Evolutionary conservation across 495 filamentous ascomycete species (phyloP).

Genomic region (Penicillium parvum): DNA sequence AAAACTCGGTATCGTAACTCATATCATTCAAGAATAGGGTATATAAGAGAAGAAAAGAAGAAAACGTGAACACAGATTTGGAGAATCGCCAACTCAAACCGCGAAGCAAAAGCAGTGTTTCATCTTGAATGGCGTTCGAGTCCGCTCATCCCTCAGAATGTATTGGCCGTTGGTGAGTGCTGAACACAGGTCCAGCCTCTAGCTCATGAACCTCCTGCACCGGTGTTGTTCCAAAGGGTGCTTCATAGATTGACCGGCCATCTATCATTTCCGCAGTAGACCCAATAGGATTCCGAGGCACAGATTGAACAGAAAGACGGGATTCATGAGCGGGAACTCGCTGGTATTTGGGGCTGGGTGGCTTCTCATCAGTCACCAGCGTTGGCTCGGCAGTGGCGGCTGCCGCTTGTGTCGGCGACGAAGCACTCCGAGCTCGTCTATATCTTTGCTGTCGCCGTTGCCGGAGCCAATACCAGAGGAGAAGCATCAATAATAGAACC

Average conservation of each 20-base stretch:
- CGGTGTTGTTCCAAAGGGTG: conserved; percentile 4
- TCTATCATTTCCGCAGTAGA: conserved; percentile 12
- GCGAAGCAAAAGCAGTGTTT: too few species aligned
- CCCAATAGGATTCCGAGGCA: conserved; percentile 17
- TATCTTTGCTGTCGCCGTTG: conserved; percentile 15
- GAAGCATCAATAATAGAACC: conserved; percentile 23
- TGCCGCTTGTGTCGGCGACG: neutral
- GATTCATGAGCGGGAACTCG: neutral
- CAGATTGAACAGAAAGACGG: neutral
- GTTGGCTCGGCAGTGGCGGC: too few species aligned
- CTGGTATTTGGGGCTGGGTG: neutral
- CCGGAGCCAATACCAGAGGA: conserved; percentile 21
- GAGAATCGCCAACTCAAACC: too few species aligned
- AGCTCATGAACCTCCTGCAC: conserved; percentile 17
- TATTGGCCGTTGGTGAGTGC: conserved; percentile 21
- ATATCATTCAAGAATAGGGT: conserved; percentile 4
- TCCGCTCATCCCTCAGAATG: conserved; percentile 4
- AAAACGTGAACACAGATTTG: too few species aligned
- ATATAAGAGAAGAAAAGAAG: neutral
- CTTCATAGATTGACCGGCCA: conserved; percentile 19
- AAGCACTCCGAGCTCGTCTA: neutral
- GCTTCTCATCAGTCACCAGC: conserved; percentile 1
- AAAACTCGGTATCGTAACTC: too few species aligned
- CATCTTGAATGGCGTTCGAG: too few species aligned
- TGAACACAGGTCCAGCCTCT: conserved; percentile 17